A percentile compares a stretch with the other conserved stretches of the same genome.
Conservation (phyloP, 306 rosid species). For the Chamaecrista fasciculata region DNA sequence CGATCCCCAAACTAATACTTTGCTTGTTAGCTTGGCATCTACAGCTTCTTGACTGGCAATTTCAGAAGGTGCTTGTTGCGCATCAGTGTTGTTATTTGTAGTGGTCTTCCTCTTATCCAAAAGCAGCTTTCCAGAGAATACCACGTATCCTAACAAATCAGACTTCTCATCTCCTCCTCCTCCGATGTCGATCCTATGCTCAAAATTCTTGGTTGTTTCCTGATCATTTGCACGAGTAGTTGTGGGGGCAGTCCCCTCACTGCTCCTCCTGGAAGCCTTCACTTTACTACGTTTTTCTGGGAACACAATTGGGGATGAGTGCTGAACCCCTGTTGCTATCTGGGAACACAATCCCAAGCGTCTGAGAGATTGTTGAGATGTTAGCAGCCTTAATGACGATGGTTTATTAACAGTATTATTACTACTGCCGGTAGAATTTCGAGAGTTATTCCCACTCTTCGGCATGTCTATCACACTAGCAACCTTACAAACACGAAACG, state of each 20-base stretch:
- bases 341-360: constrained; percentile 93
- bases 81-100: constrained; percentile 34
- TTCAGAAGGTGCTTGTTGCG: constrained; percentile 45
- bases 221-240: constrained; percentile 42
- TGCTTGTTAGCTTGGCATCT: constrained; percentile 86
- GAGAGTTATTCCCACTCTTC: constrained; percentile 61
- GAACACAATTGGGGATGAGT: constrained; percentile 84
- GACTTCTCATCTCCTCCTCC: constrained; percentile 86
- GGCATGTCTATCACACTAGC: constrained; percentile 55
- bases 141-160: constrained; percentile 81
- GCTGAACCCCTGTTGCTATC: constrained; percentile 83
- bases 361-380: constrained; percentile 76
- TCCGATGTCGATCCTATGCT: constrained; percentile 80
- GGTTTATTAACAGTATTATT: constrained; percentile 34
- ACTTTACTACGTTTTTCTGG: constrained; percentile 85
- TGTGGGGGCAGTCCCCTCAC: constrained; percentile 33
- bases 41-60: constrained; percentile 47
- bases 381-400: constrained; percentile 52
- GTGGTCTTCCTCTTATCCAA: constrained; percentile 68
- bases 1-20: constrained; percentile 85
- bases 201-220: constrained; percentile 55
- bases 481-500: constrained; percentile 21
- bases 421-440: constrained; percentile 55
- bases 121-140: constrained; percentile 69
- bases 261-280: constrained; percentile 53